Conservation (phyloP, 352 stramenopile genomes). For the Phytophthora litchii region DNA sequence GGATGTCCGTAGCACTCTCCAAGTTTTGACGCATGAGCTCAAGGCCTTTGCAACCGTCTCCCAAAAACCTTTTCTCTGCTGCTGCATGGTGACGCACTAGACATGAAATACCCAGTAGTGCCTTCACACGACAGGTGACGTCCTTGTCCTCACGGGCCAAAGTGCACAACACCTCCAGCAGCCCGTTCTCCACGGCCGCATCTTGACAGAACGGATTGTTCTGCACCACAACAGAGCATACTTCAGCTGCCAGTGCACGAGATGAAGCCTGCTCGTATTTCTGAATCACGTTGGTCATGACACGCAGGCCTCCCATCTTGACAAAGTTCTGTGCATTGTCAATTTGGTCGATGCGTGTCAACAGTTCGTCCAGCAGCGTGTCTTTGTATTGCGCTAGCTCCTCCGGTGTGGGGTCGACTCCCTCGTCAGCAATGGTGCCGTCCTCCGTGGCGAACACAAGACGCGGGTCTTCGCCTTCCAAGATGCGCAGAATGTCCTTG, state of each 20-base stretch:
- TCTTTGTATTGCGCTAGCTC: conserved; percentile 86
- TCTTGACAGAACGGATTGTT: conserved; percentile 89
- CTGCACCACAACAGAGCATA: conserved; percentile 83
- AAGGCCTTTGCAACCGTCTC: conserved; percentile 60
- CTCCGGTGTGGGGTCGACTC: conserved; percentile 49
- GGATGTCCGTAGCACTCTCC: conserved; percentile 52
- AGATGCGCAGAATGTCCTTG: conserved; percentile 82
- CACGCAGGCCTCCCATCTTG: conserved; percentile 77
- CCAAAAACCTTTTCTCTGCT: conserved; percentile 67
- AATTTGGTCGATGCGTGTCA: conserved; percentile 87
- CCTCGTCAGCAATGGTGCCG: conserved; percentile 41
- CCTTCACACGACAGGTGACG: conserved; percentile 76
- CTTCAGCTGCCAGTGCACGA: conserved; percentile 73
- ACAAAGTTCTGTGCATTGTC: conserved; percentile 90
- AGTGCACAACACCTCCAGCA: conserved; percentile 75
- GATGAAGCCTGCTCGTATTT: conserved; percentile 54
- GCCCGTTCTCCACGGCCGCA: conserved; percentile 56
- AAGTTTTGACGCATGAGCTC: conserved; percentile 64
- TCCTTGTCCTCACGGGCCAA: conserved; percentile 63
- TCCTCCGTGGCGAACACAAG: conserved; percentile 66
- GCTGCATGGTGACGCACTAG: conserved; percentile 75
- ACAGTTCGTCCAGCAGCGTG: conserved; percentile 79
- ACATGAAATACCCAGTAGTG: conserved; percentile 83
- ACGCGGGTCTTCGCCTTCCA: conserved; percentile 76
- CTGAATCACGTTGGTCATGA: conserved; percentile 67